Percentiles rank a stretch among this genome's conserved stretches.
Evolutionary conservation across 129 eudicot genomes (phyloP).

Genomic region (Solidago caesia): DNA sequence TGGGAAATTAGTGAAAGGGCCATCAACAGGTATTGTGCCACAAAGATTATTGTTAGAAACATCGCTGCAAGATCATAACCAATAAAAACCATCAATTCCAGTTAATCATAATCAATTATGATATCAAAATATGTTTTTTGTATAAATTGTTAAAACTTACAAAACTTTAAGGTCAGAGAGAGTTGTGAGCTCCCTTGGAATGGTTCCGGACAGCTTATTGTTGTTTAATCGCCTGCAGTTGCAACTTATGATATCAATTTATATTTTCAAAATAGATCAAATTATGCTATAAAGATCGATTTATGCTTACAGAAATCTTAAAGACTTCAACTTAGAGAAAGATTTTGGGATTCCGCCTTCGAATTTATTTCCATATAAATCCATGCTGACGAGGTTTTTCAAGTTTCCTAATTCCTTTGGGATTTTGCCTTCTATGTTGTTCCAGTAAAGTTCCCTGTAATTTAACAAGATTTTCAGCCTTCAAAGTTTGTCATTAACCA

Average conservation of each 20-base stretch:
- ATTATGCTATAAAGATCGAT: not conserved
- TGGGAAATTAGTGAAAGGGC: slow-evolving; percentile 67
- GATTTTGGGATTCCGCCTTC: slow-evolving; percentile 72
- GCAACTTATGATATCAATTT: slow-evolving; percentile 5
- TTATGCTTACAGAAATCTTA: slow-evolving; percentile 67
- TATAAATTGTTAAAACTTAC: slow-evolving; percentile 42
- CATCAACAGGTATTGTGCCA: slow-evolving; percentile 90
- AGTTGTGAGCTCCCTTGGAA: slow-evolving; percentile 74
- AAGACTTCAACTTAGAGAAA: slow-evolving; percentile 65
- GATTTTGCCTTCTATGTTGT: slow-evolving; percentile 63
- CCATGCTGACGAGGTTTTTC: slow-evolving; percentile 76
- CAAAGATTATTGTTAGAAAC: slow-evolving; percentile 74
- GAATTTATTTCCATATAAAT: slow-evolving; percentile 70
- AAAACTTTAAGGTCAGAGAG: slow-evolving; percentile 75
- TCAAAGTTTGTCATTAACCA: not conserved
- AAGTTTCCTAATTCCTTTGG: slow-evolving; percentile 79
- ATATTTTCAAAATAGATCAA: not conserved
- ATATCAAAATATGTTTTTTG: not conserved
- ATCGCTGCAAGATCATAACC: slow-evolving; percentile 49
- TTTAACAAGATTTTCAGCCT: not conserved
- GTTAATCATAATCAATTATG: not conserved
- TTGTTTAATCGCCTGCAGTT: slow-evolving; percentile 67
- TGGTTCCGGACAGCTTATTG: slow-evolving; percentile 75
- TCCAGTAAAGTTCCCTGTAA: slow-evolving; percentile 76
- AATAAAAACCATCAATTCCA: slow-evolving; percentile 3